These are phyloP conservation scores for Penicillium brevicompactum DNA, from an alignment of 2,329 filamentous ascomycete species.

Conservation along the genomic window DNA sequence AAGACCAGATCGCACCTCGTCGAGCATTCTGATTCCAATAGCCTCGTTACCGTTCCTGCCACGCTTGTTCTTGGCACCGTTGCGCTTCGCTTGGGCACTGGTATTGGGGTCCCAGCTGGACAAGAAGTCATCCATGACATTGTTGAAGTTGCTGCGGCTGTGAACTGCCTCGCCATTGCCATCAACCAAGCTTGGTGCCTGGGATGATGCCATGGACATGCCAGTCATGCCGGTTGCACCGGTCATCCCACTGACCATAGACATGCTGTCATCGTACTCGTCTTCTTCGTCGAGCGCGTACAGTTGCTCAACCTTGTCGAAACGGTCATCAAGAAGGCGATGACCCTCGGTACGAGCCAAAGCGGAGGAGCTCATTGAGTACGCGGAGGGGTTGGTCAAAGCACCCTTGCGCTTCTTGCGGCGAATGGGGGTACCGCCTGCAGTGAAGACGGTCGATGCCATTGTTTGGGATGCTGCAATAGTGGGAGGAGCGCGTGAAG, in stretches of 20 bases:
- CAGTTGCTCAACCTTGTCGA: constrained; percentile 85
- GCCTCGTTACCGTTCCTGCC: constrained; percentile 80
- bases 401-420: constrained; percentile 96
- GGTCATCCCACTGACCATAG: constrained; percentile 49
- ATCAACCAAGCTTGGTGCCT: constrained; percentile 58
- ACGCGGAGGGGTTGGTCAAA: constrained; percentile 80
- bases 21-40: constrained; percentile 82
- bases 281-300: constrained; percentile 67
- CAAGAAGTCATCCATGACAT: constrained; percentile 91
- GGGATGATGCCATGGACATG: constrained; percentile 55
- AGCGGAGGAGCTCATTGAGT: constrained; percentile 90
- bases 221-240: constrained; percentile 62
- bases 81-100: constrained; percentile 44
- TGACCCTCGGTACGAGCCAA: constrained; percentile 86
- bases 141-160: constrained; percentile 78
- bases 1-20: constrained; percentile 80
- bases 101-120: constrained; percentile 57
- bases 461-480: constrained; percentile 44
- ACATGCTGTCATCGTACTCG: constrained; percentile 56
- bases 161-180: constrained; percentile 51
- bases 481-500: constrained; percentile 35
- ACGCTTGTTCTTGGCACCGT: constrained; percentile 55
- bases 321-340: constrained; percentile 81
- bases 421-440: constrained; percentile 66
- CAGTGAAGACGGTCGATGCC: constrained; percentile 53